Evolutionary conservation across 2,329 filamentous ascomycete genomes (phyloP).

Genomic region (Paraphaeosphaeria sporulosa): DNA sequence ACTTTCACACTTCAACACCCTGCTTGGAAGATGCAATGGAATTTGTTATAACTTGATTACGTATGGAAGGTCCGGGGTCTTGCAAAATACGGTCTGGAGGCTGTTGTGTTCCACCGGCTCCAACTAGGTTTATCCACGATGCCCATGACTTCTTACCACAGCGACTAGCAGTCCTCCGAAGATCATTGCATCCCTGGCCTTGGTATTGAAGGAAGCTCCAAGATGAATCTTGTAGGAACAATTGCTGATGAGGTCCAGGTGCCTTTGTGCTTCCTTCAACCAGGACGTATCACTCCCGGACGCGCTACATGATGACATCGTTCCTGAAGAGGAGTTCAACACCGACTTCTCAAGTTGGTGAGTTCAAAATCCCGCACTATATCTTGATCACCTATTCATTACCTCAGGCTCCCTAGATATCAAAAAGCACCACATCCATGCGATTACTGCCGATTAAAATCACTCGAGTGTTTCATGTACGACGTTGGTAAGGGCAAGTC

Average conservation of each 20-base stretch:
- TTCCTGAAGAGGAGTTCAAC: constrained; percentile 39
- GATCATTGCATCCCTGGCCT: background rate
- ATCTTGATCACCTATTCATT: background rate
- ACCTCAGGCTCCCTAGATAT: constrained; percentile 52
- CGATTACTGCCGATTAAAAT: constrained; percentile 56
- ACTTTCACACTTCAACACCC: background rate
- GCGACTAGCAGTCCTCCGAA: background rate
- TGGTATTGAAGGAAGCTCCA: background rate
- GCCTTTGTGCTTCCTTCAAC: constrained; percentile 29
- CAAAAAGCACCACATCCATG: constrained; percentile 55
- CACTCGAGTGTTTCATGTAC: constrained; percentile 58
- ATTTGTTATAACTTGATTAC: background rate
- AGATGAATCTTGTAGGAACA: background rate
- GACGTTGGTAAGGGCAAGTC: constrained; percentile 48
- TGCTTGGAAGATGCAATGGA: background rate
- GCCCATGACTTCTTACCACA: background rate
- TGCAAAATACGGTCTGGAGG: background rate
- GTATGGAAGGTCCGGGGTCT: background rate
- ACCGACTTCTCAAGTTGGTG: constrained; percentile 53
- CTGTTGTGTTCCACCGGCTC: background rate
- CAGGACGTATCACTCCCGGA: constrained; percentile 21
- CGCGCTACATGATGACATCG: constrained; percentile 13
- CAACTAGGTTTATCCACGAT: background rate
- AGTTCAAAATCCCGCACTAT: background rate
- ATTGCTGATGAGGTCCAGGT: constrained; percentile 25